A percentile compares a stretch with the other conserved stretches of the same genome.
These are phyloP conservation scores for Penicillium nucicola DNA, from an alignment of 495 filamentous ascomycete species.

Conservation along the genomic window DNA sequence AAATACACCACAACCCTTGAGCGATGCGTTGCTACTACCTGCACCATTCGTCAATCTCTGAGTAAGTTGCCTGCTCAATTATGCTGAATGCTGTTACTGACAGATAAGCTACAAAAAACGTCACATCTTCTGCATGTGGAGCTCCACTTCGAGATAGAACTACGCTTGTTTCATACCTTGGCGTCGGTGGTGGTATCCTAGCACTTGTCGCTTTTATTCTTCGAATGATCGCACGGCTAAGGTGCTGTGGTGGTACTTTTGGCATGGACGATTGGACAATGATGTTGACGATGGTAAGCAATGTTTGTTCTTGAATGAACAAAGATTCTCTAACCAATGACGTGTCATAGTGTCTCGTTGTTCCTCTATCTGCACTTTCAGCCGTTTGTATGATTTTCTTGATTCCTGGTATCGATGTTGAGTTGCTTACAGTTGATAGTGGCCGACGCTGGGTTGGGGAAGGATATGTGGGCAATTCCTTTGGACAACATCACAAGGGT, in stretches of 20 bases:
- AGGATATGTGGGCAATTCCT: constrained; percentile 46
- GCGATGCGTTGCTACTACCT: constrained; percentile 19
- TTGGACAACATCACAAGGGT: constrained; percentile 42
- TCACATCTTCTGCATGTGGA: constrained; percentile 24
- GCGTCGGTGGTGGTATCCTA: constrained; percentile 19
- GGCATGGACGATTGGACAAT: constrained; percentile 33
- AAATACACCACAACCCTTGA: constrained; percentile 13
- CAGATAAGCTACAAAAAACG: constrained; percentile 29
- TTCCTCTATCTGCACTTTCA: constrained; percentile 25
- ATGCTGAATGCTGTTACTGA: background rate
- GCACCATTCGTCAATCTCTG: constrained; percentile 23
- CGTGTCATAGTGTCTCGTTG: constrained; percentile 11
- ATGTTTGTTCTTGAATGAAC: background rate
- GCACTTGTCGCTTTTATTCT: constrained; percentile 26
- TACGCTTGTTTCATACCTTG: constrained; percentile 20
- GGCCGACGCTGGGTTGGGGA: constrained; percentile 39
- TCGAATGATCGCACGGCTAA: constrained; percentile 24
- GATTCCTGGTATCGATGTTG: background rate
- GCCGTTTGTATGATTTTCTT: constrained; percentile 18
- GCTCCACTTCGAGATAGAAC: constrained; percentile 26
- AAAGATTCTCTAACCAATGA: background rate
- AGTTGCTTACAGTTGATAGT: constrained; percentile 14
- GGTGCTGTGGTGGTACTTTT: constrained; percentile 22
- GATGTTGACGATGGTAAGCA: constrained; percentile 26
- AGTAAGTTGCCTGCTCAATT: constrained; percentile 9